Evolutionary conservation across 2,329 filamentous ascomycete genomes (phyloP).

Genomic region (Chaetomium sp.): DNA sequence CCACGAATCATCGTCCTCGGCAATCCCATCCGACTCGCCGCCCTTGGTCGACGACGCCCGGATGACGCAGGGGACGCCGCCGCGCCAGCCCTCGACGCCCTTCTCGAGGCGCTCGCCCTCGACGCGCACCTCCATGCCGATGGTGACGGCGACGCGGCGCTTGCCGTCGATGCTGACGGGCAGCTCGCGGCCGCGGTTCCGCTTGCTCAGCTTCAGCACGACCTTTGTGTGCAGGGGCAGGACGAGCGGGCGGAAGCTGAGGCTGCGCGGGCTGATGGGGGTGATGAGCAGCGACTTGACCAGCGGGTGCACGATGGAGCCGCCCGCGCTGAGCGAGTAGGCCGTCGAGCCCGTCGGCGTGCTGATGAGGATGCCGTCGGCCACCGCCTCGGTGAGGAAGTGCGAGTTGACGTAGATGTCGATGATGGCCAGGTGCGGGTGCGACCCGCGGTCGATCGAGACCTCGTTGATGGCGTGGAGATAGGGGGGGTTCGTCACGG

Average conservation of each 20-base stretch:
- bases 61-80: slow-evolving; percentile 91
- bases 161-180: slow-evolving; percentile 81
- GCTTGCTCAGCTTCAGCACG: slow-evolving; percentile 76
- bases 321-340: slow-evolving; percentile 90
- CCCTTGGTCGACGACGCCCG: slow-evolving; percentile 55
- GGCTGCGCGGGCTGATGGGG: slow-evolving; percentile 87
- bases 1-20: slow-evolving; percentile 85
- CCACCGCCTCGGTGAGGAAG: slow-evolving; percentile 90
- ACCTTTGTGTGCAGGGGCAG: slow-evolving; percentile 85
- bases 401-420: slow-evolving; percentile 88
- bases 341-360: slow-evolving; percentile 95
- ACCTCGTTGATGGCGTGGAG: slow-evolving; percentile 90
- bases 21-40: slow-evolving; percentile 44
- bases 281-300: slow-evolving; percentile 88
- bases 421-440: slow-evolving; percentile 88
- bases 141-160: slow-evolving; percentile 65
- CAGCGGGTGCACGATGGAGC: slow-evolving; percentile 90
- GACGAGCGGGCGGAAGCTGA: slow-evolving; percentile 90
- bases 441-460: slow-evolving; percentile 84
- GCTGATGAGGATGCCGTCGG: slow-evolving; percentile 91
- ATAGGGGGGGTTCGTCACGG: slow-evolving; percentile 35
- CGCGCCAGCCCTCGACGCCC: slow-evolving; percentile 56
- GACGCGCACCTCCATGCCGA: slow-evolving; percentile 86
- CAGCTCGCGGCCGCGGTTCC: slow-evolving; percentile 74
- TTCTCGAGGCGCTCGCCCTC: slow-evolving; percentile 77